Evolutionary conservation across 169 alveolate genomes (phyloP), one percentile per base, ranked within the genome.

Genomic region (Cardiosporidium cionae): DNA sequence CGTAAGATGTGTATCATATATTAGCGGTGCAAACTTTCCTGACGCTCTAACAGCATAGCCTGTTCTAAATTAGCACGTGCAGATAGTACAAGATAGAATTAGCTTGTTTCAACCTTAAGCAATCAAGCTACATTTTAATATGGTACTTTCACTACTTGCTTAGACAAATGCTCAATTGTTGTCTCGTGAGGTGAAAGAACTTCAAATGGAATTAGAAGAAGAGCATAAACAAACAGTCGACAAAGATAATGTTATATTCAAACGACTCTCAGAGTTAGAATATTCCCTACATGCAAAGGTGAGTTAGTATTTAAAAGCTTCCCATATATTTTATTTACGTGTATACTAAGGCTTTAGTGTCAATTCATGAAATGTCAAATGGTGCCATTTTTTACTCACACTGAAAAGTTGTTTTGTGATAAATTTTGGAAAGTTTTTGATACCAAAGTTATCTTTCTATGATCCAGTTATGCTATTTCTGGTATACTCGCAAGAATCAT

Each of bases 191-290:
- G n/a, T 44, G 29, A 28, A 32, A 64, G 71, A 73, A 25, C 79
- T 78, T 32, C 78, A 68, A 22, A 68, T 64, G 53, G 71, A 66
- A 29, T 78, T 69, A 36, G 69, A 72, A 52, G 64, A 65, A 16
- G 79, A 70, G 65, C 36, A 31, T 5, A 78, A 70, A 33, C 58
- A 65, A 23, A 32, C 68, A 16, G 37, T 34, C 1, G 84, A 78
- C 31, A 36, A 77, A 0, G 84, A 78, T 9, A 58, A 53, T 37
- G 34, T 63, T 29, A 54, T 68, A 1, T 58, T 74, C 36, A 78
- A 72, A 23, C 70, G 76, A 66, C 9, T 78, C 58, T 62, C 65
- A 32, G 84, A 78, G 44, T 32, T 78, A 7, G 75, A 78, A 34
- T 74, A 54, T 63, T 66, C 65, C 7, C 32, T 67, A 16, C 58